A percentile compares a stretch with the other conserved stretches of the same genome.
Evolutionary conservation across 1,284 basidiomycete genomes (phyloP).

Genomic region (Rhodotorula sp.): DNA sequence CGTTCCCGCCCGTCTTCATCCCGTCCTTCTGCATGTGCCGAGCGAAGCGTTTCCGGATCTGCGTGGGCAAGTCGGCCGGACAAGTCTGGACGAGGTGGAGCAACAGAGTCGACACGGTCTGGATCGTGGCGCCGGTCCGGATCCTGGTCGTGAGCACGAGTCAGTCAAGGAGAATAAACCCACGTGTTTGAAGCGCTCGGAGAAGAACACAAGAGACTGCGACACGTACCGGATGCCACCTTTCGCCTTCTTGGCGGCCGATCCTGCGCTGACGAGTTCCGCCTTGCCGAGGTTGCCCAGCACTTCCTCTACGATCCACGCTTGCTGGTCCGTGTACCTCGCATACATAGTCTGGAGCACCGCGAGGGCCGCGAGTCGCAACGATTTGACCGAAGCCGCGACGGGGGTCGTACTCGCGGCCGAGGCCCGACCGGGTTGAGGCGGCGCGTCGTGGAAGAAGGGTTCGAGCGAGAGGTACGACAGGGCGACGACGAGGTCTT

Average conservation of each 20-base stretch:
- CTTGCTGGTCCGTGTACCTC: conserved; percentile 79
- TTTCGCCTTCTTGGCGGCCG: conserved; percentile 71
- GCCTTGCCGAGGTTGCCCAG: conserved; percentile 82
- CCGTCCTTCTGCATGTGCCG: conserved; percentile 43
- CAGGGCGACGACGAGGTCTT: conserved; percentile 79
- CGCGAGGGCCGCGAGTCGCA: conserved; percentile 20
- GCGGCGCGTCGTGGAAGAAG: conserved; percentile 80
- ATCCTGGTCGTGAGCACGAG: conserved; percentile 44
- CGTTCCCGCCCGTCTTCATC: background rate
- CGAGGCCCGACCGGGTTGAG: conserved; percentile 22
- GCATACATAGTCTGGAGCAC: conserved; percentile 69
- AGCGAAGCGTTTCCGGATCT: conserved; percentile 52
- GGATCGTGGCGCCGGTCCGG: conserved; percentile 64
- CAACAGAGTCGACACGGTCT: conserved; percentile 85
- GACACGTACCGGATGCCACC: conserved; percentile 63
- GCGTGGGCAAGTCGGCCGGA: conserved; percentile 69
- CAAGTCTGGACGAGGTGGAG: conserved; percentile 95
- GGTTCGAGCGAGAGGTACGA: conserved; percentile 90
- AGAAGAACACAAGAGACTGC: too few relatives aligned
- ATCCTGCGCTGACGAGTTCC: conserved; percentile 65
- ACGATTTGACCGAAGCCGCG: conserved; percentile 10
- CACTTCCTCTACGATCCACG: conserved; percentile 96
- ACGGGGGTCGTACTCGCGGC: conserved; percentile 13
- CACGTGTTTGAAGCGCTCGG: background rate
- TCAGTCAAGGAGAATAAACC: too few relatives aligned